These are phyloP conservation scores for Microdochium nivale DNA, from an alignment of 2,329 filamentous ascomycete species.

Conservation along the genomic window DNA sequence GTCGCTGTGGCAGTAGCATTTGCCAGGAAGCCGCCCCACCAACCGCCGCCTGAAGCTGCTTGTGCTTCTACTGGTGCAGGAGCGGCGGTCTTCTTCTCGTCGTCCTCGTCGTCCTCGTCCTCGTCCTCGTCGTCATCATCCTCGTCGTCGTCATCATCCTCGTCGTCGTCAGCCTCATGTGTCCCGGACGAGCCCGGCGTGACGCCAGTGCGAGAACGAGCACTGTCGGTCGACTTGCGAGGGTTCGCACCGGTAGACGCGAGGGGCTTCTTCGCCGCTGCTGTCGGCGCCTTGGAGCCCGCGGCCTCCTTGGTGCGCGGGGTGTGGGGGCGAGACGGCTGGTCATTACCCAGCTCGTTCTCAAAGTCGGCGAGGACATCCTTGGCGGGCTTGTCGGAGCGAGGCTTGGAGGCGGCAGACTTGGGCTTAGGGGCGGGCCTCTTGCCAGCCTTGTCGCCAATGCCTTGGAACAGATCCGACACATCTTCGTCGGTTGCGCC, in stretches of 20 bases:
- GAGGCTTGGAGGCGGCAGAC: conserved; percentile 38
- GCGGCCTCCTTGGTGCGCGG: conserved; percentile 57
- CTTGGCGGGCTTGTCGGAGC: conserved; percentile 38
- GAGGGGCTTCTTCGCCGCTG: conserved; percentile 40
- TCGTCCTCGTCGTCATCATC: not conserved
- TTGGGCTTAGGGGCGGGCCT: conserved; percentile 39
- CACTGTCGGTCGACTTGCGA: conserved; percentile 57
- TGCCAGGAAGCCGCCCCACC: conserved; percentile 82
- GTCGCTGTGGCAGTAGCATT: conserved; percentile 57
- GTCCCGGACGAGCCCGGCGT: not conserved
- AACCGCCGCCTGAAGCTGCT: conserved; percentile 55
- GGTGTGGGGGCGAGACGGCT: conserved; percentile 72
- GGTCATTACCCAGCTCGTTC: conserved; percentile 61
- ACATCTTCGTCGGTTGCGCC: conserved; percentile 53
- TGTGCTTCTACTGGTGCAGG: conserved; percentile 8
- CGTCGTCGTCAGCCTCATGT: not conserved
- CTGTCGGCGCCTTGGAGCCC: conserved; percentile 20
- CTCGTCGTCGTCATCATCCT: not conserved
- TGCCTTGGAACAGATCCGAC: conserved; percentile 56
- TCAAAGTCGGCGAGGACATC: conserved; percentile 86
- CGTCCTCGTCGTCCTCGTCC: conserved; percentile 26
- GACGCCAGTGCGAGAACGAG: not conserved
- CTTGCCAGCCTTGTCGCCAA: conserved; percentile 42
- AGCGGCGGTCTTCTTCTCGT: conserved; percentile 39
- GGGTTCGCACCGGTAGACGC: conserved; percentile 39